Base-by-base conservation (phyloP, 2,329 filamentous ascomycete species). In the Fusarium secorum region DNA sequence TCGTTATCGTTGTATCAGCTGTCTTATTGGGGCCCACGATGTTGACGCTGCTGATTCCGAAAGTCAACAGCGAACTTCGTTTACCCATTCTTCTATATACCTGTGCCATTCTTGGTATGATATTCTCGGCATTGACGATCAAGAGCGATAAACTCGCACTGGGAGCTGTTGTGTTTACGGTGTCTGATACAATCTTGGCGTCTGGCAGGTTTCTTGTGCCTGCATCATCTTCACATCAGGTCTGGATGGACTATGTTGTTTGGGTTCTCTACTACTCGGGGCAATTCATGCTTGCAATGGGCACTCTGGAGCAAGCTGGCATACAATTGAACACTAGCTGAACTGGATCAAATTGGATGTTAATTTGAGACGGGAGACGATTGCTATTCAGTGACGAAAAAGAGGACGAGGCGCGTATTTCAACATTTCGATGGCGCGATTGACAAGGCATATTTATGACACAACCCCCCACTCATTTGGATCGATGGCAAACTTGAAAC, bases 401-500 rank as follows among this genome's bases (percentile, higher is more conserved):
- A 11, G n/a, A 20, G 18, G 5, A 15, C 0, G 3, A 20, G 18
- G 4, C 4, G 24, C 18, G 7, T 20, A 3, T 26, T 20, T 14
- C 11, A 26, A 45, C 18, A 10, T 7, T 3, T 45, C 24, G 14
- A 15, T 26, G 5, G 24, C 5, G 42, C 13, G 13, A 14, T 10
- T 15, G 11, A 14, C 42, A 20, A 14, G 18, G 4, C n/a, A 11
- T 10, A 24, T n/a, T 45, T 4, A 45, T 7, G 17, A 18, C 4
- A 17, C 9, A 17, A 14, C 13, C 7, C 45, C 32, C 63, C 64
- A 67, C 14, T 61, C 62, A 0, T 61, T 52, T 0, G 55, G 64
- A n/a, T 67, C 49, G 3, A 67, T 36, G 4, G 62, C 56, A 41
- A 66, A 66, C 0, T 62, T 66, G 6, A 63, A 68, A 1, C 22